phyloP scores from a whole-genome alignment of 2,329 filamentous ascomycete species.

The Juglanconis juglandina region DNA sequence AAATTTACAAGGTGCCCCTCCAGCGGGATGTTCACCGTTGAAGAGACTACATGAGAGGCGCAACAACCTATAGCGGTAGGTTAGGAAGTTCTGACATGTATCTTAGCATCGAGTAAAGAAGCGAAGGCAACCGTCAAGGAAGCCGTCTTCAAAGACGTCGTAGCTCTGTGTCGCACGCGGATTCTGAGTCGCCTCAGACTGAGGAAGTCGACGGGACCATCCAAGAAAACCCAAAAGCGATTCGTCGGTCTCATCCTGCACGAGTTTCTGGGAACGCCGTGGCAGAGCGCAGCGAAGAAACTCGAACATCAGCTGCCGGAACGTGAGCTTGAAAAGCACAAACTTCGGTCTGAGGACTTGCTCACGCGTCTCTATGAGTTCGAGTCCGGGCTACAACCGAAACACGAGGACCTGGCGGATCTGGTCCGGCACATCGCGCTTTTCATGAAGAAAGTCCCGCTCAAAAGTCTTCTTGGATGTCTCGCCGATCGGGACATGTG shows the following conservation, averaged over 20 bases:
- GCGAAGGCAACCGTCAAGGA: background rate
- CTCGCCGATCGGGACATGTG: background rate
- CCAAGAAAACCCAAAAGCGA: background rate
- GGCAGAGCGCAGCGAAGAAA: background rate
- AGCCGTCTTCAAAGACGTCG: conserved; percentile 2
- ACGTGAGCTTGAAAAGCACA: background rate
- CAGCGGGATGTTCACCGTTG: background rate
- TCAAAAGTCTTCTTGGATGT: background rate
- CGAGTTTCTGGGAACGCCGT: background rate
- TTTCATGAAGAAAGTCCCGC: background rate
- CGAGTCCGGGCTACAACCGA: background rate
- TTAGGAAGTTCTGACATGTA: background rate
- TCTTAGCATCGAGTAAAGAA: background rate
- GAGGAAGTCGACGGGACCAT: background rate
- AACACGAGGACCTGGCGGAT: background rate
- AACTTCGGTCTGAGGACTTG: background rate
- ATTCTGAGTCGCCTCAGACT: conserved; percentile 6
- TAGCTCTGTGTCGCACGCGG: conserved; percentile 3
- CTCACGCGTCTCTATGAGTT: background rate
- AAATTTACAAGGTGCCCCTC: background rate
- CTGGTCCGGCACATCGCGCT: background rate
- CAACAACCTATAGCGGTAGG: too few species aligned
- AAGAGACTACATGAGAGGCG: too few species aligned
- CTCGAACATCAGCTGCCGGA: background rate
- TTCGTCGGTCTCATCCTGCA: background rate